phyloP scores from a whole-genome alignment of 306 rosid genomes.

The Castanea crenata region DNA sequence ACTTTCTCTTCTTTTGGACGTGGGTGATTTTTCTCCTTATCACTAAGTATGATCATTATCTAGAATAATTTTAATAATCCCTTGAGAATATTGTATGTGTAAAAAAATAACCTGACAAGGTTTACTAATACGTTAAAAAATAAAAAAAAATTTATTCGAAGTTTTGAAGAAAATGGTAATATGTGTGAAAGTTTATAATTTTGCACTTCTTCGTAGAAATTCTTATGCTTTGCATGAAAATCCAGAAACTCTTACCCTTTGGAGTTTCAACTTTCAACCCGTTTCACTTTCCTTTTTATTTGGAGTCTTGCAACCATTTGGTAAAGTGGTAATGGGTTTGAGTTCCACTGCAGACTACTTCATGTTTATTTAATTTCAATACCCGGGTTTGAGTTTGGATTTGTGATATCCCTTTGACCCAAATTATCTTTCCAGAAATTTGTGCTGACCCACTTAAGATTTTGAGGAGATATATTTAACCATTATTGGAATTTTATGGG shows the following conservation, averaged over 20 bases:
- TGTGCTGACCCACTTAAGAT: conserved; percentile 24
- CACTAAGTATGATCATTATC: no score
- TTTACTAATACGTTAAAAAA: no score
- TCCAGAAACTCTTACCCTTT: neutral
- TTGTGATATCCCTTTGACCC: neutral
- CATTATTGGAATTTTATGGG: conserved; percentile 46
- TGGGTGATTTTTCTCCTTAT: no score
- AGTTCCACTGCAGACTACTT: neutral
- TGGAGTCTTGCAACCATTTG: conserved; percentile 14
- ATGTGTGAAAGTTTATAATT: no score
- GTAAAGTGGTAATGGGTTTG: neutral
- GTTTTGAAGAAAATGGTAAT: no score
- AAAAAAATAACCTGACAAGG: no score
- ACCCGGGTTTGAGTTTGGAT: conserved; percentile 7
- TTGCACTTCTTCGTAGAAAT: neutral
- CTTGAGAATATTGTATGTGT: no score
- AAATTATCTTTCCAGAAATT: conserved; percentile 24
- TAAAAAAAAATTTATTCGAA: no score
- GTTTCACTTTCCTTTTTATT: neutral
- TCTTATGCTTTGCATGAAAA: neutral
- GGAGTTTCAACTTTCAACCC: neutral
- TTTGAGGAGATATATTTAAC: conserved; percentile 17
- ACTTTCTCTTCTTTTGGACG: no score
- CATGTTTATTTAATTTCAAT: conserved; percentile 12
- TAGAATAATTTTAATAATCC: no score